Percentiles rank a stretch among this genome's conserved stretches.
These are phyloP conservation scores for Neospora caninum DNA, from an alignment of 169 alveolate species.

Conservation along the genomic window DNA sequence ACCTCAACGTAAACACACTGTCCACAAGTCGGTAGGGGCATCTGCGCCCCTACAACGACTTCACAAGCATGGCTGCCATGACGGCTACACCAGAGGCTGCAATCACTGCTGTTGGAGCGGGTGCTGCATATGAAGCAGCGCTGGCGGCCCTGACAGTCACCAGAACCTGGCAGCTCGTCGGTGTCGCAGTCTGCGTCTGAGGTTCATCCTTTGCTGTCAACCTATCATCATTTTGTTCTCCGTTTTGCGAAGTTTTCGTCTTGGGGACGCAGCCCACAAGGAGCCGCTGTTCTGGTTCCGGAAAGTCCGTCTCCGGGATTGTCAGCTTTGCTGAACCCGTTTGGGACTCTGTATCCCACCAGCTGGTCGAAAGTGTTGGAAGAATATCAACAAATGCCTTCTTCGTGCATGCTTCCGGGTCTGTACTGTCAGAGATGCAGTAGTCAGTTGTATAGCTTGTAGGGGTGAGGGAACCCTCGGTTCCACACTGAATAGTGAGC, in stretches of 20 bases:
- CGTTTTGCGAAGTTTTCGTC: neutral
- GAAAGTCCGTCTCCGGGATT: neutral
- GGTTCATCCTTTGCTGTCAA: no score
- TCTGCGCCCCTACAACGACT: no score
- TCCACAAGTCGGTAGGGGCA: no score
- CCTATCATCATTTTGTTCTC: no score
- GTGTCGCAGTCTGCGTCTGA: neutral
- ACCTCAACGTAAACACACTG: no score
- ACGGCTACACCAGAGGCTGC: no score
- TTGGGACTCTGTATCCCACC: neutral
- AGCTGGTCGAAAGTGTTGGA: neutral
- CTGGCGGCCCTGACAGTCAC: conserved; percentile 4
- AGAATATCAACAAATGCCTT: neutral
- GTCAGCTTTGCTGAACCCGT: neutral
- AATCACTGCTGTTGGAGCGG: neutral
- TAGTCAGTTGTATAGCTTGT: neutral
- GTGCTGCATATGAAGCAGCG: neutral
- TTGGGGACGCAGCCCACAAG: neutral
- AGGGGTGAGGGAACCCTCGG: neutral
- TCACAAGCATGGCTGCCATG: no score
- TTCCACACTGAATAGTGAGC: neutral
- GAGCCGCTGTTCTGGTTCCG: neutral
- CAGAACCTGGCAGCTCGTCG: neutral
- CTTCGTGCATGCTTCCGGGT: neutral
- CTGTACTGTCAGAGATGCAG: neutral